Base-by-base conservation (phyloP, 345 rosid species). In the Boechera retrofracta region DNA sequence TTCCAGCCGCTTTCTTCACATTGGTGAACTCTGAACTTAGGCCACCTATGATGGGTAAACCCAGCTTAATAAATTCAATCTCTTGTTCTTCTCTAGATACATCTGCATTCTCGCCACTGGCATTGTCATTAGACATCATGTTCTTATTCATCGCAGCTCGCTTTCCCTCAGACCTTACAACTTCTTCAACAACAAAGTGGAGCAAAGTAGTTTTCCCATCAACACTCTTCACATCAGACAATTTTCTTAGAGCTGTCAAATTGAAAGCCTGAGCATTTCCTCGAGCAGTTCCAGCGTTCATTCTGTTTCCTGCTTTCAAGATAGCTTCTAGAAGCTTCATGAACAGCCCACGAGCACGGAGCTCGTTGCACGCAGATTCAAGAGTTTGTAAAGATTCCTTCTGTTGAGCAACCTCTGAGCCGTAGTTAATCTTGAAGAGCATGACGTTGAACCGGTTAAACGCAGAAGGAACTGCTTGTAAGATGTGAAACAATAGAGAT, bases 221-320 rank as follows among this genome's bases (percentile, higher is more conserved):
- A 0, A 84, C 75, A 87, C 97, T 88, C 53, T 88, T 94, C 63
- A 94, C 97, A 65, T 94, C 97, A 7, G 97, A 88, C 32, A 92
- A 83, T 82, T 94, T 94, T 59, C 83, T 80, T 2, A 94, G 83
- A 21, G 97, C 82, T 10, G 84, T 85, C 18, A 91, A 81, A 44
- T 89, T 83, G 71, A 92, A 94, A 12, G 97, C 98, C 35, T 85
- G 90, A 5, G 98, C 98, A 72, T 92, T 87, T 12, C 97, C 98
- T 77, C 98, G 28, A 4, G 92, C 78, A 15, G 97, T 94, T 68
- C 98, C 97, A 0, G 90, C 95, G 49, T 92, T 94, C 98, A 94
- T 94, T 15, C 97, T 81, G 67, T 94, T 92, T 1, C 98, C 98
- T 29, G 98, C 93, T 85, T 94, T 94, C 63, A 94, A 92, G 57